Base-by-base conservation (phyloP, 1,284 basidiomycete species). In the Ganoderma meredithae region DNA sequence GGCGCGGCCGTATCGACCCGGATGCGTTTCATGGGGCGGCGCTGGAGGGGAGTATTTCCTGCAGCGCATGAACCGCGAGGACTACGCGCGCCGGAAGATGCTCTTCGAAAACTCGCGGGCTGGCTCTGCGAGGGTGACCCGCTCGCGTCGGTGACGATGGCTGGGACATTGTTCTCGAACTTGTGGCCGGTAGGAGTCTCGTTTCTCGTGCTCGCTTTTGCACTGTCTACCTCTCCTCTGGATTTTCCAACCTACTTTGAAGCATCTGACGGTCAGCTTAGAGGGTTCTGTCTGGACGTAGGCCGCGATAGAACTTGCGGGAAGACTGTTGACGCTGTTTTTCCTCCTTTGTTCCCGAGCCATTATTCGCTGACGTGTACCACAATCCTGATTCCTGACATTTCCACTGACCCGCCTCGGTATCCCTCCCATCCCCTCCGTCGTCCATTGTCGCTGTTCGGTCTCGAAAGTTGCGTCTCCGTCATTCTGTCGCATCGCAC, bases 11-110 rank as follows among this genome's bases (percentile, higher is more conserved):
- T 94, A 92, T 73, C 84, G 83, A 65, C 87, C 89, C 5, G 90
- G 91, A 27, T 86, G 87, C 67, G 92, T 94, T 31, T 93, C 91
- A 3, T 94, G 92, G 92, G 90, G 87, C 13, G 87, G 86, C 67
- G 84, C 83, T 47, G 86, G 88, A 0, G 92, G 92, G 9, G 82
- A 81, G 31, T 94, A 92, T 73, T 94, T 90, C 73, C 75, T 93
- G 69, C 92, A 94, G 73, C 86, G 87, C 58, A 91, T 94, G 53
- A 90, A 93, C 77, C 85, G 92, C 61, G 83, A 83, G 69, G 88
- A 89, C 10, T 93, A 93, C 72, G 86, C 87, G 7, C 82, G 83
- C 68, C 86, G 88, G 65, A 71, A 70, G 61, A 58, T 67, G 58
- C 67, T 70, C 63, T 69, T 75, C 40, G 76, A 76, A 62, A 74